Base-by-base conservation (phyloP, 2,329 filamentous ascomycete genomes). In the Fusarium sp. region DNA sequence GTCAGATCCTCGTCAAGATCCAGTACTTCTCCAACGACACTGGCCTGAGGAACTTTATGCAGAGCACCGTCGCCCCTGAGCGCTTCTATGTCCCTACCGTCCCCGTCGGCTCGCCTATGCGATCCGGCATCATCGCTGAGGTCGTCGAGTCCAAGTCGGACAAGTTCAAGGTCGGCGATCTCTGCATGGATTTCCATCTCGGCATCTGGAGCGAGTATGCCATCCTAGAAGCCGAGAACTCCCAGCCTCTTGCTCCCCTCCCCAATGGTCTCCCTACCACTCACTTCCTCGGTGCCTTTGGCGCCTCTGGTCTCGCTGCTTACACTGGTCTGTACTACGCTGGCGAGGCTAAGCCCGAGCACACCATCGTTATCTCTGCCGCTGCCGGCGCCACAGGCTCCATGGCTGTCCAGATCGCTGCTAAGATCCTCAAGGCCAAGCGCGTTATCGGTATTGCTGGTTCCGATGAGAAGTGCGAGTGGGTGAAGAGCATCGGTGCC, bases 1-100 rank as follows among this genome's bases (percentile, higher is more conserved):
- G 74, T 34, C 74, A 77, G 65, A 71, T 77, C 39, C 74, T 77
- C 61, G 68, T 62, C 62, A 74, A 71, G 58, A 70, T 72, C 34
- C 57, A 68, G 48, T 77, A 77, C 58, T 75, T 77, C 8, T 76
- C 74, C 62, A 77, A 77, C 58, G 75, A 77, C 58, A 72, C 75
- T 13, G 75, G 74, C 6, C 48, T 76, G 21, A 73, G 75, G 48
- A 75, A 72, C 63, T 77, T 76, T 46, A 77, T 77, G 54, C 65
- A 75, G 58, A 75, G 69, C 62, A 76, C 69, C 10, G 74, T 76
- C 4, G 75, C 67, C 2, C 69, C 70, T 4, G 75, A 77, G 62
- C 67, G 75, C 16, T 74, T 77, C 62, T 77, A 77, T 55, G 72
- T 77, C 18, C 75, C 74, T 41, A 71, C 73, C 2, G 75, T 77